phyloP scores from a whole-genome alignment of 2,329 filamentous ascomycete species.

The Trichoderma polysporum region DNA sequence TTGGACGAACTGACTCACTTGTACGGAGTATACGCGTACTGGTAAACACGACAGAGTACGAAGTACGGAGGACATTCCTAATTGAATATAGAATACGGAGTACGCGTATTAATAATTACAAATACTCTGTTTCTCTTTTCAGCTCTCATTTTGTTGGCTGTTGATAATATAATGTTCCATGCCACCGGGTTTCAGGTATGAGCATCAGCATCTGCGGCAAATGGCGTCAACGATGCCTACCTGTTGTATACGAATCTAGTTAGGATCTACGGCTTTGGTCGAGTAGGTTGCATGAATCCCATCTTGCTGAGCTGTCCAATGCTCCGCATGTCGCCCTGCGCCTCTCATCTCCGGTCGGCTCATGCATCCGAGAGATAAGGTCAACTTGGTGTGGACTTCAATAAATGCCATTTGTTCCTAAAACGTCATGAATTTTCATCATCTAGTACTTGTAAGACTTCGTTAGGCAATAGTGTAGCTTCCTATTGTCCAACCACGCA shows the following conservation, averaged over 20 bases:
- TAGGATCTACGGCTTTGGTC: not conserved
- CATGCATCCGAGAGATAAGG: not conserved
- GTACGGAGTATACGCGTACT: too few relatives aligned
- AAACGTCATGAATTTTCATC: too few relatives aligned
- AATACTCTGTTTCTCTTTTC: too few relatives aligned
- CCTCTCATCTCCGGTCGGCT: not conserved
- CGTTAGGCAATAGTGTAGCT: not conserved
- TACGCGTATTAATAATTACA: too few relatives aligned
- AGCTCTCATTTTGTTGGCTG: too few relatives aligned
- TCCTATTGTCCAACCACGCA: not conserved
- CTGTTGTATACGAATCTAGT: not conserved
- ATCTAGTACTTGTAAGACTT: too few relatives aligned
- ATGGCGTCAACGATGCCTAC: not conserved
- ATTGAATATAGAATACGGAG: too few relatives aligned
- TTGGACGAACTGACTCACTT: too few relatives aligned
- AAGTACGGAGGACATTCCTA: too few relatives aligned
- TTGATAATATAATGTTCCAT: not conserved
- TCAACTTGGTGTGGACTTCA: not conserved
- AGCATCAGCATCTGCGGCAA: too few relatives aligned
- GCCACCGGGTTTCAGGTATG: not conserved
- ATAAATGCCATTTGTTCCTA: too few relatives aligned
- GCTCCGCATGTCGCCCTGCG: not conserved
- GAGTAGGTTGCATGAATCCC: not conserved
- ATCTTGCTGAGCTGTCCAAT: not conserved
- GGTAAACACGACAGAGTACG: too few relatives aligned